Evolutionary conservation across 2,329 filamentous ascomycete genomes (phyloP).

Genomic region (Epichloe sibirici): DNA sequence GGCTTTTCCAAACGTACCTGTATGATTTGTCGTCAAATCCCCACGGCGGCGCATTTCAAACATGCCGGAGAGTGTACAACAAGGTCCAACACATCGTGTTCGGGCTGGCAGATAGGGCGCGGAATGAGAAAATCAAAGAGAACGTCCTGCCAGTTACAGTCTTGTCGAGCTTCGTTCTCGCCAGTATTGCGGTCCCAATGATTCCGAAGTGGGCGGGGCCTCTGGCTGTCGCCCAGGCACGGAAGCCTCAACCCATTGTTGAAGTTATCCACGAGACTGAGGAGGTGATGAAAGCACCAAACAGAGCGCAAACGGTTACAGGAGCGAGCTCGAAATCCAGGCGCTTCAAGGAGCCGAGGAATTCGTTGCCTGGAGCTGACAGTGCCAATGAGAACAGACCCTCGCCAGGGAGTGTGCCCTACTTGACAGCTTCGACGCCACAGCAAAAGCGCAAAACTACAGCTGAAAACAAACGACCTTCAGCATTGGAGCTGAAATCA

Average conservation of each 20-base stretch:
- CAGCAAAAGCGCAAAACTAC: slow-evolving; percentile 20
- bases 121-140: slow-evolving; percentile 66
- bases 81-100: slow-evolving; percentile 83
- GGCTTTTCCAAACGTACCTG: slow-evolving; percentile 81
- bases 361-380: slow-evolving; percentile 26
- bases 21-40: slow-evolving; percentile 68
- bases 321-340: slow-evolving; percentile 36
- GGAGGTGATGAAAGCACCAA: slow-evolving; percentile 32
- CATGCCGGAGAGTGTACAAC: slow-evolving; percentile 74
- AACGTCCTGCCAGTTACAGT: slow-evolving; percentile 72
- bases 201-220: slow-evolving; percentile 70
- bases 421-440: slow-evolving; percentile 11
- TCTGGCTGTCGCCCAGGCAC: slow-evolving; percentile 68
- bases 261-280: slow-evolving; percentile 24
- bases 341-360: slow-evolving; percentile 33
- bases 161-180: slow-evolving; percentile 67
- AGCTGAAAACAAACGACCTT: slow-evolving; percentile 29
- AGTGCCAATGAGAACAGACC: slow-evolving; percentile 17
- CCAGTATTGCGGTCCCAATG: slow-evolving; percentile 61
- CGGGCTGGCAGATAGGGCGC: slow-evolving; percentile 55
- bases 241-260: slow-evolving; percentile 48
- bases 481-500: slow-evolving; percentile 39
- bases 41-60: slow-evolving; percentile 66
- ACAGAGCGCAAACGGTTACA: slow-evolving; percentile 57
- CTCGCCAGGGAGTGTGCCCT: slow-evolving; percentile 14